A percentile compares a stretch with the other conserved stretches of the same genome.
These are phyloP conservation scores for Panicum virgatum DNA, from an alignment of 202 grass and related monocot species.

Conservation along the genomic window DNA sequence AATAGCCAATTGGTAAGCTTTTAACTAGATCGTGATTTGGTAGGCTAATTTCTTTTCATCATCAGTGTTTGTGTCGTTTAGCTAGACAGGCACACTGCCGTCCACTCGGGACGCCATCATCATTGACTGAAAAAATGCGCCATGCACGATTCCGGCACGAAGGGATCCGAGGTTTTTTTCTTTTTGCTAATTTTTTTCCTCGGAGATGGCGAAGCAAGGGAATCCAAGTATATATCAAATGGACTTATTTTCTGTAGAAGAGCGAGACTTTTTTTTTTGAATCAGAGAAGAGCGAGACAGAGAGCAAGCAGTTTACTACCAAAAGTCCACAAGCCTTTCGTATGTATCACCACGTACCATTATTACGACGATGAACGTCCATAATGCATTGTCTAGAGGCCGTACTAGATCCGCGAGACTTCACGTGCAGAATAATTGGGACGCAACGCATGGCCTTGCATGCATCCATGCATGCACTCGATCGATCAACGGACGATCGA, in stretches of 20 bases:
- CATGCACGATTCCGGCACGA: background rate
- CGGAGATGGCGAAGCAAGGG: background rate
- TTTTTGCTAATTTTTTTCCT: no score
- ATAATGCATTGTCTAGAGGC: background rate
- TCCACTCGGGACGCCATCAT: background rate
- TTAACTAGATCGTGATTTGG: constrained; percentile 10
- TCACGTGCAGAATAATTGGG: background rate
- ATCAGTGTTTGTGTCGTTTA: background rate
- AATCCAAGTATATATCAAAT: no score
- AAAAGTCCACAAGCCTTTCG: background rate
- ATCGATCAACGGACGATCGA: background rate
- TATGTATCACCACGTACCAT: background rate
- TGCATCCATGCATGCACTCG: no score
- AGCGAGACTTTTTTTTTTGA: no score
- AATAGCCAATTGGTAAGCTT: background rate
- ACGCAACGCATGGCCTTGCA: background rate
- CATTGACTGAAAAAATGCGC: background rate
- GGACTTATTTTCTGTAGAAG: background rate
- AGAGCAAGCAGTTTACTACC: background rate
- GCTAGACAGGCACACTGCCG: background rate
- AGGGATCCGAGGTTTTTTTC: background rate
- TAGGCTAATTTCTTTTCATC: background rate
- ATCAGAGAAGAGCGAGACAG: no score
- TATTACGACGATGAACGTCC: background rate
- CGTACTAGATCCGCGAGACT: background rate